phyloP scores from a whole-genome alignment of 345 rosid genomes.

The Combretum micranthum region DNA sequence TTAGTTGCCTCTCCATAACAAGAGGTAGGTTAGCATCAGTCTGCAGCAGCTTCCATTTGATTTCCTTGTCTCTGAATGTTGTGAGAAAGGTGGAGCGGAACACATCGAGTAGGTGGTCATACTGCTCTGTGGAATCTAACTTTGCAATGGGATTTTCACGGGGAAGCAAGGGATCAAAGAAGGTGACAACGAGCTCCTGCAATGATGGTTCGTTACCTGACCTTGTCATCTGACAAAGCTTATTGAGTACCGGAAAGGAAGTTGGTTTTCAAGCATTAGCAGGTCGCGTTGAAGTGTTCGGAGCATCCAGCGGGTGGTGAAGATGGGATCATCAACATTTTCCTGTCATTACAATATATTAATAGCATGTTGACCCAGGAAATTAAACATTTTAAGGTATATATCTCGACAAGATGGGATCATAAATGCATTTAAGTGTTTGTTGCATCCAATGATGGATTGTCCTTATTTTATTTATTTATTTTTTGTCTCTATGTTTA shows the following conservation, averaged over 20 bases:
- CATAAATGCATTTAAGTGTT: too few species aligned
- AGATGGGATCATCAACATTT: constrained; percentile 11
- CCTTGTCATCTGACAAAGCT: constrained; percentile 2
- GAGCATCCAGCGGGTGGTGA: constrained; percentile 11
- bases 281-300: constrained; percentile 13
- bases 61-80: neutral
- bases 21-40: neutral
- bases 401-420: too few species aligned
- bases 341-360: neutral
- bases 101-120: constrained; percentile 9
- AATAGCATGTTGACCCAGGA: neutral
- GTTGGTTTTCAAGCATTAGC: constrained; percentile 16
- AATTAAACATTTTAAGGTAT: neutral
- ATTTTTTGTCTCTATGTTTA: too few species aligned
- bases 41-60: neutral
- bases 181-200: constrained; percentile 3
- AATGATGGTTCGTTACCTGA: constrained; percentile 1
- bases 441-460: too few species aligned
- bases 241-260: constrained; percentile 8
- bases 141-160: neutral
- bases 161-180: constrained; percentile 13
- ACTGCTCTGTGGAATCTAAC: neutral
- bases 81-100: constrained; percentile 14
- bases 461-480: too few species aligned
- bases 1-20: constrained; percentile 6